phyloP scores from a whole-genome alignment of 805 yeast genomes.

The Tetrapisispora arboricola region DNA sequence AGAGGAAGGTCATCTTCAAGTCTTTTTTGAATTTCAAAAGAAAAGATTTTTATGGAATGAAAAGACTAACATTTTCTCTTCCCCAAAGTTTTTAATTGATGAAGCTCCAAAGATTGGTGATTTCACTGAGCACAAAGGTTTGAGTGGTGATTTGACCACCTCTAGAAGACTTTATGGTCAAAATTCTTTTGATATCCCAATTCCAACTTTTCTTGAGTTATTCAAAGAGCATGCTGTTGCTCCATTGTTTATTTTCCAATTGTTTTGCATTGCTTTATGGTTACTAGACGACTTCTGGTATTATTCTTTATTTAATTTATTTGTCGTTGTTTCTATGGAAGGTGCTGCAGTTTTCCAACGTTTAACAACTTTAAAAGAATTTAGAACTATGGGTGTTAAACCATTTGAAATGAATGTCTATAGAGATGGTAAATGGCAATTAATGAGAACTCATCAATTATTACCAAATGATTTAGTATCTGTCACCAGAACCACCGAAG shows the following conservation, averaged over 20 bases:
- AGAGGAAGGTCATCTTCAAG: conserved; percentile 50
- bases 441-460: conserved; percentile 59
- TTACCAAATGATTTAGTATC: conserved; percentile 91
- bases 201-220: conserved; percentile 82
- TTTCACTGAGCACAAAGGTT: conserved; percentile 49
- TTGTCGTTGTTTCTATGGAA: conserved; percentile 90
- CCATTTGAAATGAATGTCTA: conserved; percentile 71
- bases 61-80: conserved; percentile 48
- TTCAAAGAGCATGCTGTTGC: conserved; percentile 98
- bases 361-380: conserved; percentile 87
- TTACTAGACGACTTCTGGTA: conserved; percentile 96
- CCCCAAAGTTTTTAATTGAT: conserved; percentile 67
- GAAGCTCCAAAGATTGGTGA: conserved; percentile 44
- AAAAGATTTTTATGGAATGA: conserved; percentile 71
- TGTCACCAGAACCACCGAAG: conserved; percentile 79
- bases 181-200: conserved; percentile 88
- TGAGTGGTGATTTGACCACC: conserved; percentile 41
- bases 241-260: conserved; percentile 93
- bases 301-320: conserved; percentile 78
- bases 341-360: conserved; percentile 93
- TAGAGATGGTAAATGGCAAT: conserved; percentile 62
- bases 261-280: conserved; percentile 94
- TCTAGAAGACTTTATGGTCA: conserved; percentile 59
- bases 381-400: conserved; percentile 93
- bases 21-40: conserved; percentile 79